Conservation (phyloP, 2,329 filamentous ascomycete genomes). For the Diplodia mutila region DNA sequence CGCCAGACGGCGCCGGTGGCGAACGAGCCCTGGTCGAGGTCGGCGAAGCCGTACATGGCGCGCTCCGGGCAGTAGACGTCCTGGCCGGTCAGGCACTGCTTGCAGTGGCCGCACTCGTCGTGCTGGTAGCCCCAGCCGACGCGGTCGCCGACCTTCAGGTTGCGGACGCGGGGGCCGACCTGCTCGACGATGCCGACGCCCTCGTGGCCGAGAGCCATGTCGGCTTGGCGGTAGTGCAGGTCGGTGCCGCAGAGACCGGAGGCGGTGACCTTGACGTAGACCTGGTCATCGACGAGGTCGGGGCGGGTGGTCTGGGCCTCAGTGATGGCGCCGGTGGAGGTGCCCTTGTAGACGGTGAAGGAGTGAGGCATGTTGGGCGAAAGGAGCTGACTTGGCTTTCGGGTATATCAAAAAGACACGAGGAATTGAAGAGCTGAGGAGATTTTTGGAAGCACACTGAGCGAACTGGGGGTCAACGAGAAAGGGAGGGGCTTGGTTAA, state of each 20-base stretch:
- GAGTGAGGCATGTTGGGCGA: constrained; percentile 38
- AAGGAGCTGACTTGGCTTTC: neutral
- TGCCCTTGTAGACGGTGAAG: constrained; percentile 69
- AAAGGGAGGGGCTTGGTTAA: neutral
- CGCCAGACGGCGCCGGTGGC: constrained; percentile 52
- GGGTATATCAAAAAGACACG: constrained; percentile 5
- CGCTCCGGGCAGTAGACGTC: constrained; percentile 43
- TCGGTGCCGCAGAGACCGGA: constrained; percentile 70
- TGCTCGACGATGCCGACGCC: constrained; percentile 57
- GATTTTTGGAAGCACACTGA: constrained; percentile 1
- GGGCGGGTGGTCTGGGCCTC: constrained; percentile 53
- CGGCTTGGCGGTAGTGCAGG: constrained; percentile 47
- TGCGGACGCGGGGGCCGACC: constrained; percentile 50
- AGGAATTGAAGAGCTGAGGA: neutral
- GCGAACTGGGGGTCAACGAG: neutral
- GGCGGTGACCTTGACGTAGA: constrained; percentile 66
- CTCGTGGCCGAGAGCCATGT: constrained; percentile 59
- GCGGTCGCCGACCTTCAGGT: constrained; percentile 56
- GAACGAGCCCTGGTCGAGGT: constrained; percentile 54
- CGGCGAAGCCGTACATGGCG: constrained; percentile 45
- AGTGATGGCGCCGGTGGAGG: constrained; percentile 59
- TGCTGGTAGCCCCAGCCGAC: constrained; percentile 57
- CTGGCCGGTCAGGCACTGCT: constrained; percentile 47
- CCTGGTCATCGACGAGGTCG: constrained; percentile 57
- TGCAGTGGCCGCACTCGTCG: constrained; percentile 51